These are phyloP conservation scores for Dichotomocladium elegans DNA, from an alignment of 371 early-diverging fungal genomes.

Conservation along the genomic window DNA sequence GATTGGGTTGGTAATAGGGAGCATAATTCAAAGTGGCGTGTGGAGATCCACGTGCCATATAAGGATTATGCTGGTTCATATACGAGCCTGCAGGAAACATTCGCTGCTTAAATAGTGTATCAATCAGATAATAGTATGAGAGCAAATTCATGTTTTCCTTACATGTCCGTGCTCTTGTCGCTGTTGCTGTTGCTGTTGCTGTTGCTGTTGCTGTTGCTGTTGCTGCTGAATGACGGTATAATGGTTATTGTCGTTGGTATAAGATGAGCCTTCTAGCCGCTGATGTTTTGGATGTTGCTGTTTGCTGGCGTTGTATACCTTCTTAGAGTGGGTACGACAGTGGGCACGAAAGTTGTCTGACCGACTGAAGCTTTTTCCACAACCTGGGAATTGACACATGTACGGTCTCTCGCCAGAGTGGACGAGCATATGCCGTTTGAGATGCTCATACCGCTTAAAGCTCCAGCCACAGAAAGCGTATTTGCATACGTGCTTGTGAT, in stretches of 20 bases:
- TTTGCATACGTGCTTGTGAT: slow-evolving; percentile 32
- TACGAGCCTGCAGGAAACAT: too few species aligned
- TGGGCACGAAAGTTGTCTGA: slow-evolving; percentile 62
- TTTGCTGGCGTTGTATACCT: background rate
- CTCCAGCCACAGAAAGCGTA: slow-evolving; percentile 44
- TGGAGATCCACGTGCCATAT: too few species aligned
- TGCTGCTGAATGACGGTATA: background rate
- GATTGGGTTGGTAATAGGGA: too few species aligned
- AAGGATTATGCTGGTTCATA: too few species aligned
- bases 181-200: slow-evolving; percentile 2
- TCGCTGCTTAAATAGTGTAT: too few species aligned
- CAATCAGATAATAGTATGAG: too few species aligned
- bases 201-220: slow-evolving; percentile 2
- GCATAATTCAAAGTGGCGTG: too few species aligned
- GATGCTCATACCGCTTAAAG: slow-evolving; percentile 72
- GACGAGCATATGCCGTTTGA: slow-evolving; percentile 67
- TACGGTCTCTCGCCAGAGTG: slow-evolving; percentile 53
- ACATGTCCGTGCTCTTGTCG: too few species aligned
- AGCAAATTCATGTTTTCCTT: too few species aligned
- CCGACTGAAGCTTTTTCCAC: slow-evolving; percentile 60
- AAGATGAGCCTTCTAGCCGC: too few species aligned
- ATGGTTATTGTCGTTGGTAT: too few species aligned
- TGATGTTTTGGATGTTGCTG: background rate
- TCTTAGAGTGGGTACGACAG: slow-evolving; percentile 30
- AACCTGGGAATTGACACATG: slow-evolving; percentile 50